These are phyloP conservation scores for Camelina sativa DNA, from an alignment of 345 rosid species.

Conservation along the genomic window DNA sequence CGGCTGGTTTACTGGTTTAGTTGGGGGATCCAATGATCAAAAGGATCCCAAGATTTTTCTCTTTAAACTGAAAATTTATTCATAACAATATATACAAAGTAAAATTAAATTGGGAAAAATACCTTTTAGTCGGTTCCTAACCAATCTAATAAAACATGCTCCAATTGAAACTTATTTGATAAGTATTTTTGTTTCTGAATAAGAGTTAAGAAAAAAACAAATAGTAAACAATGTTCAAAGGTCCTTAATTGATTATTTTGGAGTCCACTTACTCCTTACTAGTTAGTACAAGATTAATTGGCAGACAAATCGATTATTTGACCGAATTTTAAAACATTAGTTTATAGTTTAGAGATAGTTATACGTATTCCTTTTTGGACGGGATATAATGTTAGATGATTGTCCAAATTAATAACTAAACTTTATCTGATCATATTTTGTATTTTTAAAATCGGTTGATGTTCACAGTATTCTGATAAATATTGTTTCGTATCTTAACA, in stretches of 20 bases:
- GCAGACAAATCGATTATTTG: background rate
- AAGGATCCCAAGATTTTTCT: background rate
- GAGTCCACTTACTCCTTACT: background rate
- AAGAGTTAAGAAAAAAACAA: background rate
- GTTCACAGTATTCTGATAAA: too few species aligned
- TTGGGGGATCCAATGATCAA: background rate
- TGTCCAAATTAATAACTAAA: background rate
- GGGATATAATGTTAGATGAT: background rate
- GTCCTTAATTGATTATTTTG: too few species aligned
- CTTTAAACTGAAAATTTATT: background rate
- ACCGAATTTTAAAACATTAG: background rate
- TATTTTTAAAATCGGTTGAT: too few species aligned
- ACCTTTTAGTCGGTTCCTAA: background rate
- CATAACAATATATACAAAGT: background rate
- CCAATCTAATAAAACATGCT: background rate
- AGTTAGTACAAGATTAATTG: background rate
- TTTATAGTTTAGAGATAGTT: too few species aligned
- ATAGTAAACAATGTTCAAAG: background rate
- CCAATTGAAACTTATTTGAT: background rate
- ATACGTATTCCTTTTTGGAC: background rate
- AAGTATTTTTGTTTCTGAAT: background rate
- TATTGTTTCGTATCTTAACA: too few species aligned
- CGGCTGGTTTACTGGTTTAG: background rate
- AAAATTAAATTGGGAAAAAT: background rate
- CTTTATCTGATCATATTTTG: too few species aligned